Conservation (phyloP, 768 basidiomycete species). For the Russula sp. region DNA sequence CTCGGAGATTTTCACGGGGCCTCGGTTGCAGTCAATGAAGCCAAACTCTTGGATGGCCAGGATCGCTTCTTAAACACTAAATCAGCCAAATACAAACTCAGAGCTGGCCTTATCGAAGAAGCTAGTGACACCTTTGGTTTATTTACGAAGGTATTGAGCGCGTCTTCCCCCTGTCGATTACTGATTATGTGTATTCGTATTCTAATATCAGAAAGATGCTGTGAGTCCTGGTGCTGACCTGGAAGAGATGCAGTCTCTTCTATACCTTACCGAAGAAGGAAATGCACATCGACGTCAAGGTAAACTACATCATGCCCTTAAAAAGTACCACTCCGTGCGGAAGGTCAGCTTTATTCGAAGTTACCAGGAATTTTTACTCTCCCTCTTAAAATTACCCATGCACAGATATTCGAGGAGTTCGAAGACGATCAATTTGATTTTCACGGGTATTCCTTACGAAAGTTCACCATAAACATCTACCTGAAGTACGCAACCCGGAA, state of each 20-base stretch:
- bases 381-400: neutral
- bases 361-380: neutral
- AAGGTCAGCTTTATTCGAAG: conserved; percentile 42
- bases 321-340: conserved; percentile 70
- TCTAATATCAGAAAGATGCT: conserved; percentile 67
- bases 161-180: neutral
- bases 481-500: conserved; percentile 51
- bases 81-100: conserved; percentile 79
- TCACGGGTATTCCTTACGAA: conserved; percentile 89
- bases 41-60: conserved; percentile 81
- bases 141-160: conserved; percentile 73
- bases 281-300: conserved; percentile 59
- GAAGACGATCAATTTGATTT: conserved; percentile 98
- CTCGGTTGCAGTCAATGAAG: conserved; percentile 69
- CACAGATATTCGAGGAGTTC: conserved; percentile 71
- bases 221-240: conserved; percentile 67
- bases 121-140: conserved; percentile 69
- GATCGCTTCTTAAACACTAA: conserved; percentile 95
- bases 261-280: conserved; percentile 80
- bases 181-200: neutral
- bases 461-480: conserved; percentile 82
- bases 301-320: conserved; percentile 71
- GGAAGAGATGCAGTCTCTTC: conserved; percentile 91
- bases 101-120: conserved; percentile 73
- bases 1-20: conserved; percentile 75